Evolutionary conservation across 2,329 filamentous ascomycete species (phyloP), one percentile per base, ranked within the genome.

Genomic region (Pseudogymnoascus sp.): DNA sequence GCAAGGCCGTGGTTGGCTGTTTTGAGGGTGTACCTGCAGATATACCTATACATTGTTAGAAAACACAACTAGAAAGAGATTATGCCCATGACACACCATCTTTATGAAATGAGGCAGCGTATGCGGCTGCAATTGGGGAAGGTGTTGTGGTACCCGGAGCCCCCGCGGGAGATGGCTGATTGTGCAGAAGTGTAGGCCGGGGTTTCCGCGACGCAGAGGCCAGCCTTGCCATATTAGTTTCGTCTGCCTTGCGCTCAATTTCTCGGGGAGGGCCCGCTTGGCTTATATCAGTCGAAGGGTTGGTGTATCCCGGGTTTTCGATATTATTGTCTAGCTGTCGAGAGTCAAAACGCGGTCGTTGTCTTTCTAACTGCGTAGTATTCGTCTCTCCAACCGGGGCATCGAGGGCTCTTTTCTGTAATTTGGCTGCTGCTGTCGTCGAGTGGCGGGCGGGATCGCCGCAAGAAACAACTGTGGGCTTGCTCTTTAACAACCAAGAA

Each of bases 401-500:
- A 55, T 55, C 27, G n/a, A 15, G 29, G 25, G n/a, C 5, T 15
- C 21, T 17, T 12, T 15, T 21, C 2, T 44, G 35, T 12, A 31
- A 10, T 33, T 9, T 48, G 39, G 39, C 25, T 17, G 59, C 5
- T 25, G 17, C 3, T 27, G 27, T 39, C n/a, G 39, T 41, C 15
- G 13, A 61, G 29, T 51, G 59, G 15, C 10, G 35, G 15, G 6
- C 36, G 8, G 13, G 35, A 9, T 21, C 25, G 39, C 25, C 17
- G 35, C 29, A 21, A 41, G 59, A 33, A 61, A 33, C 36, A 17
- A 55, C 48, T 7, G 66, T 66, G 61, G 69, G 66, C 67, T 68
- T 63, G 60, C 65, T 65, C 42, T 68, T 66, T 59, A 72, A 66
- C 61, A 73, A 68, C 71, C 71, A 73, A 62, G 70, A 68, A 64